Conservation (phyloP, 352 stramenopile genomes). For the Phytophthora citrophthora region DNA sequence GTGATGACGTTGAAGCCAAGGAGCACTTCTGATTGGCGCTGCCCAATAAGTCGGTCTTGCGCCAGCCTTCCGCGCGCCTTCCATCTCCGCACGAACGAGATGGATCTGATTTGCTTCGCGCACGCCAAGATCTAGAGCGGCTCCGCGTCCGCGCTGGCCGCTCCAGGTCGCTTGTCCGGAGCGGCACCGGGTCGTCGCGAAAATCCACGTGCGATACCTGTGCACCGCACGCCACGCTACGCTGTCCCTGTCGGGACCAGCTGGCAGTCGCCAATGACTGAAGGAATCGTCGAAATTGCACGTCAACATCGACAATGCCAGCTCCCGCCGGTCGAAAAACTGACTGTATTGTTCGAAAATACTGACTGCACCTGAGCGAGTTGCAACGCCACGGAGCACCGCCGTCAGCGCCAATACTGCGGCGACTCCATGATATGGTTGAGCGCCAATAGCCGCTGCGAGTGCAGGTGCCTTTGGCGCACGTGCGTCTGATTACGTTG, state of each 20-base stretch:
- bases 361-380: neutral
- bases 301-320: conserved; percentile 9
- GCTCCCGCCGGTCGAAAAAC: conserved; percentile 20
- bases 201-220: conserved; percentile 15
- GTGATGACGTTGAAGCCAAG: conserved; percentile 1
- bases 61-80: conserved; percentile 10
- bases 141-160: conserved; percentile 10
- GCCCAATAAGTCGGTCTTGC: conserved; percentile 29
- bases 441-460: conserved; percentile 16
- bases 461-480: conserved; percentile 10
- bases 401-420: conserved; percentile 11
- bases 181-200: conserved; percentile 8
- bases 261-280: neutral
- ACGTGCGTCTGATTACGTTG: conserved; percentile 36
- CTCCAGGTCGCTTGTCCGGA: neutral
- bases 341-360: conserved; percentile 40
- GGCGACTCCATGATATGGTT: conserved; percentile 19
- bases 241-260: conserved; percentile 1
- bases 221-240: neutral
- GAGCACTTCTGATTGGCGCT: conserved; percentile 20
- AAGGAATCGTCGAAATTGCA: conserved; percentile 4
- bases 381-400: neutral
- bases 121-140: conserved; percentile 23
- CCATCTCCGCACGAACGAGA: neutral
- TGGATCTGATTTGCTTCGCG: conserved; percentile 25